Conservation (phyloP, 2,329 filamentous ascomycete genomes). For the Pseudogymnoascus sp. region DNA sequence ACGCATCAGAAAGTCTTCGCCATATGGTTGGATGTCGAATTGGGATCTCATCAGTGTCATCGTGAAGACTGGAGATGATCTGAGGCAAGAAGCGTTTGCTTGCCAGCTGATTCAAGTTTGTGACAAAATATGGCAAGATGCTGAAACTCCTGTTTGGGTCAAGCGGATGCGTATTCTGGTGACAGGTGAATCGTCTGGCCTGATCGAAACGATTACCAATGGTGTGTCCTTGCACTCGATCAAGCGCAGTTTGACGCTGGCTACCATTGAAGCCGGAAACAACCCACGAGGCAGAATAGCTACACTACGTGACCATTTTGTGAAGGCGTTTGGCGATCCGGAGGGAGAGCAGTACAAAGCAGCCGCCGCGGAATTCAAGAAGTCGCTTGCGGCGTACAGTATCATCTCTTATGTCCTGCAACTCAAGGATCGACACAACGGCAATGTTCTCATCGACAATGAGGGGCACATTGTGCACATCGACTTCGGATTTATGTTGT, state of each 20-base stretch:
- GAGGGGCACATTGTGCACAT: slow-evolving; percentile 84
- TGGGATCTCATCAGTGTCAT: slow-evolving; percentile 85
- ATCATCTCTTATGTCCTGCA: slow-evolving; percentile 78
- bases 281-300: slow-evolving; percentile 72
- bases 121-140: slow-evolving; percentile 73
- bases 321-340: slow-evolving; percentile 67
- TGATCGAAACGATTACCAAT: slow-evolving; percentile 84
- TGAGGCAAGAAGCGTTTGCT: slow-evolving; percentile 79
- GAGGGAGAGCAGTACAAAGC: slow-evolving; percentile 63
- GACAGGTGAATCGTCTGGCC: slow-evolving; percentile 74
- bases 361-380: slow-evolving; percentile 71
- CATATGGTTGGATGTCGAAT: slow-evolving; percentile 84
- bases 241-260: slow-evolving; percentile 72
- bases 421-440: slow-evolving; percentile 80
- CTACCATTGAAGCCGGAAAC: slow-evolving; percentile 62
- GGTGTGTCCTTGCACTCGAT: slow-evolving; percentile 81
- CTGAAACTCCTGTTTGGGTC: slow-evolving; percentile 72
- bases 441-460: slow-evolving; percentile 78
- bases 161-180: slow-evolving; percentile 83
- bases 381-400: slow-evolving; percentile 78
- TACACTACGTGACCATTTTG: slow-evolving; percentile 73
- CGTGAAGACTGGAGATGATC: slow-evolving; percentile 76
- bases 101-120: slow-evolving; percentile 79
- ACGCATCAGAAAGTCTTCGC: slow-evolving; percentile 73
- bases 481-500: slow-evolving; percentile 85